These are phyloP conservation scores for Neurospora crassa DNA, from an alignment of 2,329 filamentous ascomycete species.

Conservation along the genomic window DNA sequence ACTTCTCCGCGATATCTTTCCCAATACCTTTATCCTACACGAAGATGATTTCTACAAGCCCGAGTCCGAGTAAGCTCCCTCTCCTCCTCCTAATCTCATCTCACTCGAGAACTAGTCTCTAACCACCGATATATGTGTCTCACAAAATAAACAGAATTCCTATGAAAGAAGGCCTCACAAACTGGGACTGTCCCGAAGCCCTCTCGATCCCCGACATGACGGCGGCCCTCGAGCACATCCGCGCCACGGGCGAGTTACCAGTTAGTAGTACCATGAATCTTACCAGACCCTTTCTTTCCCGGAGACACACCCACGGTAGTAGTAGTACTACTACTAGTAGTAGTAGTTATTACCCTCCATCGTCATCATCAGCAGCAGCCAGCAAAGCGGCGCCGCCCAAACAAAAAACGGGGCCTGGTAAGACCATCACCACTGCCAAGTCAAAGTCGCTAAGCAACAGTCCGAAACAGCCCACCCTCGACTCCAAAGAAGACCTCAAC, in stretches of 20 bases:
- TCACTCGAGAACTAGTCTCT: background rate
- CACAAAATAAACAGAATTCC: conserved; percentile 38
- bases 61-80: conserved; percentile 53
- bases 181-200: conserved; percentile 86
- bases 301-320: conserved; percentile 21
- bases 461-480: conserved; percentile 33
- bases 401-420: conserved; percentile 1
- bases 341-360: background rate
- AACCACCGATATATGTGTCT: background rate
- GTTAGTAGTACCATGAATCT: conserved; percentile 34
- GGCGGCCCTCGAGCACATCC: conserved; percentile 60
- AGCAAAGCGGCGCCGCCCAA: conserved; percentile 14
- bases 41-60: conserved; percentile 92
- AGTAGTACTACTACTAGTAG: background rate
- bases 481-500: conserved; percentile 55
- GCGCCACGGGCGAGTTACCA: conserved; percentile 53
- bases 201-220: conserved; percentile 63
- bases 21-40: conserved; percentile 72
- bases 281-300: conserved; percentile 11
- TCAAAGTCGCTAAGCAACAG: conserved; percentile 6
- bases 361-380: background rate
- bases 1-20: conserved; percentile 73
- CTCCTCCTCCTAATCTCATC: background rate
- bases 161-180: conserved; percentile 52
- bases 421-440: background rate